These are phyloP conservation scores for Camellia sinensis DNA, from an alignment of 148 eudicot species.

Conservation along the genomic window DNA sequence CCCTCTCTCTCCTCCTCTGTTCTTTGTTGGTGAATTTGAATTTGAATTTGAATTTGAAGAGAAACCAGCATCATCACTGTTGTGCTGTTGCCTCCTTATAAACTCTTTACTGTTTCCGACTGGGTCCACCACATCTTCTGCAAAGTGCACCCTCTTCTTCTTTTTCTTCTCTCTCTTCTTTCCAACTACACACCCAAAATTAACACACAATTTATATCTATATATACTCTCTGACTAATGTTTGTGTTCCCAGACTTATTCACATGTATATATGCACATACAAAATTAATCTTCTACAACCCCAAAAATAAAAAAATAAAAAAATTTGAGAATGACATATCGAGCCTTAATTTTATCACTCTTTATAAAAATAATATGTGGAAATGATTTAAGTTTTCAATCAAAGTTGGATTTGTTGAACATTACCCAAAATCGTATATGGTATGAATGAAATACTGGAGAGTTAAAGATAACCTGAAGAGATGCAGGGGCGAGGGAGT, in stretches of 20 bases:
- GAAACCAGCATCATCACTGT: background rate
- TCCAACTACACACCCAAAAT: background rate
- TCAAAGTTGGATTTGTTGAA: too few relatives aligned
- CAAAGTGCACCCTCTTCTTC: conserved; percentile 84
- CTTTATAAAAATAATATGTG: too few relatives aligned
- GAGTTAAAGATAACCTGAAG: conserved; percentile 36
- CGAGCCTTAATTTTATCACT: too few relatives aligned
- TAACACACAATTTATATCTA: background rate
- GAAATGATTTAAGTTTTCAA: too few relatives aligned
- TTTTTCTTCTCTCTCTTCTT: conserved; percentile 35
- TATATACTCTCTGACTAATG: background rate
- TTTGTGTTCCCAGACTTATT: too few relatives aligned
- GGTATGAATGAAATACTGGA: background rate
- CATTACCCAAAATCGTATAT: background rate
- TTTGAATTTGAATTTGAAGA: background rate
- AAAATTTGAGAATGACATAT: too few relatives aligned
- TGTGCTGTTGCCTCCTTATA: conserved; percentile 33
- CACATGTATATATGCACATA: background rate
- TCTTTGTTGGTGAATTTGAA: background rate
- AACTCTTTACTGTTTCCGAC: conserved; percentile 59
- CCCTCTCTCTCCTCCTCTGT: background rate
- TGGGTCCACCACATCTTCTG: conserved; percentile 86
- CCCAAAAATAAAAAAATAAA: too few relatives aligned
- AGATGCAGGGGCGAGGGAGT: conserved; percentile 66
- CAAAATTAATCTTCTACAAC: too few relatives aligned